phyloP scores from a whole-genome alignment of 306 rosid species.

The Sesbania bispinosa region DNA sequence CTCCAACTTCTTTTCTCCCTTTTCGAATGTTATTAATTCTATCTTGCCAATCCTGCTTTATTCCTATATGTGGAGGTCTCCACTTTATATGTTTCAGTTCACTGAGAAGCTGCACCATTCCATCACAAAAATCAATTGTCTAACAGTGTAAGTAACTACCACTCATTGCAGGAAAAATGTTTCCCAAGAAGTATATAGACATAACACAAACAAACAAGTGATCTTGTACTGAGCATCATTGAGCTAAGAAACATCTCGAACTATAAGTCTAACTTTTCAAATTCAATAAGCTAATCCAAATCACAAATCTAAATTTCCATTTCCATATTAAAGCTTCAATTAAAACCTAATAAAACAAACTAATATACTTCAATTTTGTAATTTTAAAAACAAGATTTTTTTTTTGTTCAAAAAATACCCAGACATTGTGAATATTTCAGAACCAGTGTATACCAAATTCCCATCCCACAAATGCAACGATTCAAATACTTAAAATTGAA shows the following conservation, averaged over 20 bases:
- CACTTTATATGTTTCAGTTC: conserved; percentile 64
- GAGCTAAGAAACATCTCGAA: background rate
- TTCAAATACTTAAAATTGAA: background rate
- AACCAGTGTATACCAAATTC: too few species aligned
- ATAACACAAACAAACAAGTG: conserved; percentile 3
- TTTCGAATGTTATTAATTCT: conserved; percentile 59
- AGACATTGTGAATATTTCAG: background rate
- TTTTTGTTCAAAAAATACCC: too few species aligned
- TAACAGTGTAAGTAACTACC: background rate
- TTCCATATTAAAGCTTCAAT: conserved; percentile 8
- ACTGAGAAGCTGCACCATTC: conserved; percentile 38
- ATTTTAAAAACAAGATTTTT: too few species aligned
- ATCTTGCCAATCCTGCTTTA: conserved; percentile 90
- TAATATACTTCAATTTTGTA: too few species aligned
- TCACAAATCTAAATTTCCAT: conserved; percentile 1
- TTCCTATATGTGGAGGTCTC: conserved; percentile 66
- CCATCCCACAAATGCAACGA: conserved; percentile 6
- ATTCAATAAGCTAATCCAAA: background rate
- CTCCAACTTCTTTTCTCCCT: conserved; percentile 61
- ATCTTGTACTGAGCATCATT: background rate
- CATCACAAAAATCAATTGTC: conserved; percentile 14
- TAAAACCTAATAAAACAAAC: too few species aligned
- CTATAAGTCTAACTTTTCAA: too few species aligned
- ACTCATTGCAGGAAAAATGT: conserved; percentile 2
- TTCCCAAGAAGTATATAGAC: background rate